Percentiles rank a stretch among this genome's conserved stretches.
Evolutionary conservation across 208 protist species (phyloP).

Genomic region (Leishmania braziliensis): DNA sequence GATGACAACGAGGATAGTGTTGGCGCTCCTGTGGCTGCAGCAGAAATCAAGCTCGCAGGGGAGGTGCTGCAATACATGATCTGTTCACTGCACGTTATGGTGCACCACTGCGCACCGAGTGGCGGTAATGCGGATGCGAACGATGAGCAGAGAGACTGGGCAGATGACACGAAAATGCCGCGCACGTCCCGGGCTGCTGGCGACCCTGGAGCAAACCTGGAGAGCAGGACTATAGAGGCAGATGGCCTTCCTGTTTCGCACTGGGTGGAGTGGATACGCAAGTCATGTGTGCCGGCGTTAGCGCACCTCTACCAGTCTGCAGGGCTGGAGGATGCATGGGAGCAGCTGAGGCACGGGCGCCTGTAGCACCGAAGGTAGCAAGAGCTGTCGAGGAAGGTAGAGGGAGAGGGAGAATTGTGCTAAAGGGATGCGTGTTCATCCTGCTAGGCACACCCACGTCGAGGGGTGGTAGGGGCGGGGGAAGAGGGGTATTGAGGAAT

Average conservation of each 20-base stretch:
- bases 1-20: background rate
- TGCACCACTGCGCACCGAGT: background rate
- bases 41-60: conserved; percentile 22
- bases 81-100: conserved; percentile 26
- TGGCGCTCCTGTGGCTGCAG: no score
- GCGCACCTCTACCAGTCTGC: conserved; percentile 25
- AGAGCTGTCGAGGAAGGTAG: background rate
- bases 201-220: background rate
- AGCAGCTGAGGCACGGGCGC: conserved; percentile 8
- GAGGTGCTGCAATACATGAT: conserved; percentile 44
- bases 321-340: conserved; percentile 24
- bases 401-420: background rate
- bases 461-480: background rate
- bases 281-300: conserved; percentile 26
- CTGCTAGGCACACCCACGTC: background rate
- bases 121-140: background rate
- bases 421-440: background rate
- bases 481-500: background rate
- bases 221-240: background rate
- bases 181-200: background rate
- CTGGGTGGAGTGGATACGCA: conserved; percentile 23
- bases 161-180: background rate
- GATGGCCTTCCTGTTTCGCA: conserved; percentile 7
- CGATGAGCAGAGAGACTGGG: background rate
- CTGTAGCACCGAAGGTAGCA: background rate